Evolutionary conservation across 257 asterid species (phyloP), one percentile per base, ranked within the genome.

Genomic region (Capsicum chinense): DNA sequence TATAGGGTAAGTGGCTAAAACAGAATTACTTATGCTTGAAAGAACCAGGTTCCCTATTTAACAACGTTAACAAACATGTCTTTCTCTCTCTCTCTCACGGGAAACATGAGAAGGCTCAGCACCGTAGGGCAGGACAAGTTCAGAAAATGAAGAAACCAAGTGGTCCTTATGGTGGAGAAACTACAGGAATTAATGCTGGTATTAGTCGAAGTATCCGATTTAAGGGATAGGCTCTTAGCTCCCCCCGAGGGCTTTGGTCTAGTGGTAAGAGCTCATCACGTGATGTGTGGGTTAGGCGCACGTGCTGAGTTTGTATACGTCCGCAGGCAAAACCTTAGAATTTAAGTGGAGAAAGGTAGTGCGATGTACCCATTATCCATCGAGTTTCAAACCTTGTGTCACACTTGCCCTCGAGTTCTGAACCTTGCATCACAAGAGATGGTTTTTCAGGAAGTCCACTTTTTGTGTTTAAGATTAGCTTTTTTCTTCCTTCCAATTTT

Each of bases 101-200:
- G 87, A 92, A 94, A 84, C 97, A 94, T 90, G 6, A 90, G 79
- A 91, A 92, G 86, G 91, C 90, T 33, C 90, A 88, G 85, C 80
- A 58, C 4, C 89, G 92, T 12, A 85, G 97, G 81, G 91, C 87
- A 76, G 99, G 99, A 70, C 98, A 94, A 88, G 95, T 93, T 33
- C 94, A 87, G 4, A 95, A 83, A 0, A 84, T 92, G 56, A 90
- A 87, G 87, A 92, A 88, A 86, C 90, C 91, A 4, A 71, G 90
- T 11, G 98, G 97, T 64, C 88, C 89, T 71, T 96, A 94, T 6
- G 95, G 94, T 64, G 99, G 99, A 42, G 98, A 96, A 92, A 81
- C 95, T 10, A 64, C 98, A 7, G 99, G 99, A 83, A 93, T 96
- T 66, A 96, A 96, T 80, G 87, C 91, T 3, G 80, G 85, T 0